Conservation (phyloP, 2,329 filamentous ascomycete genomes). For the Coccinonectria pachysandricola region DNA sequence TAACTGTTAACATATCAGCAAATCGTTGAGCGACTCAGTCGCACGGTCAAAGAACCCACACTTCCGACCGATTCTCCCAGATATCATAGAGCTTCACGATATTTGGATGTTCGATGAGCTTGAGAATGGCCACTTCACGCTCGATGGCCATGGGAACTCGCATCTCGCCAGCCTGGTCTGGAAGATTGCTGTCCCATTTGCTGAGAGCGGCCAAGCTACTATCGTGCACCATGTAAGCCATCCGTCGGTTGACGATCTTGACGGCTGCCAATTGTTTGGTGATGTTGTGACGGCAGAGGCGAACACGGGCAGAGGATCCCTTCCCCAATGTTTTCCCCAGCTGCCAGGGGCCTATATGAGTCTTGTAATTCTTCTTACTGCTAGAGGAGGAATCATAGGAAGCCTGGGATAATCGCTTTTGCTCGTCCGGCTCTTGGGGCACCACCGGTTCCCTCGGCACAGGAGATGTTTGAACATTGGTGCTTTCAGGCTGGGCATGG, state of each 20-base stretch:
- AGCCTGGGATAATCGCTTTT: constrained; percentile 29
- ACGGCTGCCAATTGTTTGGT: constrained; percentile 80
- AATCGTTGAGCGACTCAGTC: background rate
- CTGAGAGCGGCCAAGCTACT: constrained; percentile 79
- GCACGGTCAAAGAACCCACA: constrained; percentile 48
- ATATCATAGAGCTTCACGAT: constrained; percentile 93
- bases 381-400: constrained; percentile 32
- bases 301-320: constrained; percentile 80
- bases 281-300: constrained; percentile 68
- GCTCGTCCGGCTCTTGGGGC: constrained; percentile 22
- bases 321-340: constrained; percentile 81
- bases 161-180: constrained; percentile 49
- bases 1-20: constrained; percentile 50
- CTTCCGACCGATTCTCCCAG: constrained; percentile 92
- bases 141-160: constrained; percentile 83
- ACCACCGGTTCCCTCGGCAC: constrained; percentile 14
- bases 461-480: too few relatives aligned
- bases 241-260: constrained; percentile 86
- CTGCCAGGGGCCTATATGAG: constrained; percentile 88
- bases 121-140: constrained; percentile 93
- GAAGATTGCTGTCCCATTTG: constrained; percentile 52
- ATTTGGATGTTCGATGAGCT: constrained; percentile 88
- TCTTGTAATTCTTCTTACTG: constrained; percentile 43
- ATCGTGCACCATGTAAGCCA: constrained; percentile 70
- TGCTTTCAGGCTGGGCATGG: constrained; percentile 1